Percentiles rank a stretch among this genome's conserved stretches.
Conservation (phyloP, 2,329 filamentous ascomycete species). For the Trichoderma koningii region DNA sequence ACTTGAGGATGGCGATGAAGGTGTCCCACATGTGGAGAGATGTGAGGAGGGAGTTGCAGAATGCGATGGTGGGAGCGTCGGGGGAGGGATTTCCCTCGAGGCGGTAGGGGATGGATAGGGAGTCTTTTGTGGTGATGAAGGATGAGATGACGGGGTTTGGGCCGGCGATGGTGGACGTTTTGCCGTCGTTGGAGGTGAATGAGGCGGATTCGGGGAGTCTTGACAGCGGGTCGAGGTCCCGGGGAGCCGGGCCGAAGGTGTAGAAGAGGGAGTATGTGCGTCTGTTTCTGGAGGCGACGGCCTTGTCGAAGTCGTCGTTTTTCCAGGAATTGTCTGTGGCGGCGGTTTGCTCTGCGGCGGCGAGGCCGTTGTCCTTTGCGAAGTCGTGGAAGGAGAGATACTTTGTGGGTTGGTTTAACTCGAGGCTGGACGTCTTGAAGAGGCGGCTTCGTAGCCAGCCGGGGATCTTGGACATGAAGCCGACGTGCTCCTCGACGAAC, state of each 20-base stretch:
- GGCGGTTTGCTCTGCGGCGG: conserved; percentile 62
- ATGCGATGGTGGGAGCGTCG: conserved; percentile 70
- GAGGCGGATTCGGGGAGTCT: conserved; percentile 49
- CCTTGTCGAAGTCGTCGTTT: conserved; percentile 58
- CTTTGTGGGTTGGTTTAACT: conserved; percentile 53
- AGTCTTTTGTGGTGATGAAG: conserved; percentile 68
- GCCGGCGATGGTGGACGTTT: conserved; percentile 57
- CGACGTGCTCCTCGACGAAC: conserved; percentile 74
- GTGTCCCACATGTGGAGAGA: conserved; percentile 79
- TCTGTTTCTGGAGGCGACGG: conserved; percentile 58
- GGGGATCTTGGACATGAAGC: conserved; percentile 70
- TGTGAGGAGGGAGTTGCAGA: conserved; percentile 79
- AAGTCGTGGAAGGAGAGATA: conserved; percentile 75
- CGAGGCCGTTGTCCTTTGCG: conserved; percentile 64
- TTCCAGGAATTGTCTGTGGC: conserved; percentile 64
- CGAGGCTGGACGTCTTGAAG: conserved; percentile 67
- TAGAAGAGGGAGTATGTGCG: conserved; percentile 74
- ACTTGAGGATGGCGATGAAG: conserved; percentile 64
- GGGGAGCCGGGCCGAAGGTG: conserved; percentile 73
- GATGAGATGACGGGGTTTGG: conserved; percentile 62
- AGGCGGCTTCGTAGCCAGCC: conserved; percentile 77
- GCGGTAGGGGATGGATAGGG: conserved; percentile 69
- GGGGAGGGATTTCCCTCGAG: conserved; percentile 72
- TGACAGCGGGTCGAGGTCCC: conserved; percentile 64
- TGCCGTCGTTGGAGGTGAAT: conserved; percentile 58